These are phyloP conservation scores for Perkinsus marinus DNA, from an alignment of 169 alveolate genomes.

Conservation along the genomic window DNA sequence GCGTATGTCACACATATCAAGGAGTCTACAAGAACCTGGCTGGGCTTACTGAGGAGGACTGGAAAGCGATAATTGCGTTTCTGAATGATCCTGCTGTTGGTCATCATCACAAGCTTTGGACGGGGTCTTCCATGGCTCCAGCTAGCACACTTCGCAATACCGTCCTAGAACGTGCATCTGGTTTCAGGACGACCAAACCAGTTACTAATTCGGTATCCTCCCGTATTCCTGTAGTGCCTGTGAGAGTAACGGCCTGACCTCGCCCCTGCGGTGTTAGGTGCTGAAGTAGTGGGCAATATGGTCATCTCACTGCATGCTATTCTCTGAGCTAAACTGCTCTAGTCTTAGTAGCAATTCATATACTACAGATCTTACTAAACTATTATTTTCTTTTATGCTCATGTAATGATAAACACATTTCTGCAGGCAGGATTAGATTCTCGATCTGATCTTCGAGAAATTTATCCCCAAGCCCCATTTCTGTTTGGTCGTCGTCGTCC, in stretches of 20 bases:
- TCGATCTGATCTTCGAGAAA: no score
- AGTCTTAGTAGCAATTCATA: no score
- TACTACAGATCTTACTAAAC: no score
- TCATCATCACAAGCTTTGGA: neutral
- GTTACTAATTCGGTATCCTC: neutral
- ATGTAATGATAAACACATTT: no score
- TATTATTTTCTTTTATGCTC: no score
- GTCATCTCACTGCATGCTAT: no score
- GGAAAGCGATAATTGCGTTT: neutral
- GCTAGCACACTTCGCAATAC: neutral
- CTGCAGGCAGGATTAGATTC: no score
- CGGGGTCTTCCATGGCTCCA: neutral
- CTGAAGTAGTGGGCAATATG: no score
- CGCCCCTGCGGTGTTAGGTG: no score
- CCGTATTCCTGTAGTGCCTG: neutral
- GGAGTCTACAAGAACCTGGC: neutral
- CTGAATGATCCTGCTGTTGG: neutral
- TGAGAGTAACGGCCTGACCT: neutral
- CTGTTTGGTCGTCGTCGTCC: no score
- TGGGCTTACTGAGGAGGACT: neutral
- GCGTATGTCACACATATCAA: neutral
- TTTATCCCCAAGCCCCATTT: no score
- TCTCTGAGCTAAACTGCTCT: no score
- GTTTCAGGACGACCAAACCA: neutral
- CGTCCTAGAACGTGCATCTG: neutral